These are phyloP conservation scores for Pichia cactophila DNA, from an alignment of 1,139 yeast species.

Conservation along the genomic window DNA sequence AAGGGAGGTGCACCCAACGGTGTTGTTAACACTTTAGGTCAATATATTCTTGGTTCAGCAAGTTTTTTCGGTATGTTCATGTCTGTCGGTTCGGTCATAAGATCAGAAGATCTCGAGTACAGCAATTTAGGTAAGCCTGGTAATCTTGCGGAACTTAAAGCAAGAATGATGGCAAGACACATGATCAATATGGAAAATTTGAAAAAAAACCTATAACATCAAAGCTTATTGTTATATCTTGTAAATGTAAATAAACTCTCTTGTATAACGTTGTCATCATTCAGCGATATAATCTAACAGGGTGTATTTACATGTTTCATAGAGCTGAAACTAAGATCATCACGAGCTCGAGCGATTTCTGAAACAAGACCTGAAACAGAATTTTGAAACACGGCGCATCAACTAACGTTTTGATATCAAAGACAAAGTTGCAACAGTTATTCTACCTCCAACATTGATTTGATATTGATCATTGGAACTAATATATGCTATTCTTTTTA, in stretches of 20 bases:
- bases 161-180: constrained; percentile 30
- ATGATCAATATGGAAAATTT: constrained; percentile 24
- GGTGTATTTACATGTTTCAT: not conserved
- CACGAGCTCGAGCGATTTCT: not conserved
- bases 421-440: too few relatives aligned
- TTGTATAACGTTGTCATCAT: not conserved
- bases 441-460: too few relatives aligned
- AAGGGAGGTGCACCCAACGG: constrained; percentile 99
- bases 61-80: constrained; percentile 94
- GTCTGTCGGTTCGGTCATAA: constrained; percentile 90
- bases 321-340: too few relatives aligned
- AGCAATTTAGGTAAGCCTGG: constrained; percentile 18
- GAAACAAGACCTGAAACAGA: not conserved
- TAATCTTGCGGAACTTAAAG: constrained; percentile 26
- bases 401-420: not conserved
- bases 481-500: not conserved
- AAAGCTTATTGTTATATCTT: not conserved
- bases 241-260: not conserved
- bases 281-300: not conserved
- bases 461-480: not conserved
- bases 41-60: constrained; percentile 93
- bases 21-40: constrained; percentile 91
- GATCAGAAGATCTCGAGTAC: constrained; percentile 49
- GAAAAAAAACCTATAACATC: constrained; percentile 13
- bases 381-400: constrained; percentile 4